Evolutionary conservation across 306 rosid species (phyloP), one percentile per base, ranked within the genome.

Genomic region (Glycyrrhiza uralensis): DNA sequence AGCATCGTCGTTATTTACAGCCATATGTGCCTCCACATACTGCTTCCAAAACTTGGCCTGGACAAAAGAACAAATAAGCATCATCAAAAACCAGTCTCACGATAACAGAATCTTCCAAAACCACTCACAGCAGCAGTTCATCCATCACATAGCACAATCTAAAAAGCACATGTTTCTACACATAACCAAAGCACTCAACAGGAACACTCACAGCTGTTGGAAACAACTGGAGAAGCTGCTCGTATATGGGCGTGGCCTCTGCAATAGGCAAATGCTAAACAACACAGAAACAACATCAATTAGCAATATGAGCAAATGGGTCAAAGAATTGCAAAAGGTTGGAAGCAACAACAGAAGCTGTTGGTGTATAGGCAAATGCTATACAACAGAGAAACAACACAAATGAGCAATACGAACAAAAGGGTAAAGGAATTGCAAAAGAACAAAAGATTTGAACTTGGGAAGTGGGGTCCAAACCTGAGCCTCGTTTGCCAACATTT

Each of bases 31-130:
- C 91, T 94, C 97, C 76, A 87, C 98, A 82, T 94, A 94, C 39
- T 94, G 98, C 85, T 85, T 94, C 98, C 98, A 94, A 85, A 83
- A 94, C 78, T 89, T 94, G 72, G 94, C 97, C 98, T 93, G 83
- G 12, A 69, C 30, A 67, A 39, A 85, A 71, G 64, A 46, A 13
- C 46, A 55, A 42, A 67, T 19, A 80, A 75, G 17, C 28, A 70
- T 24, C 54, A 72, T 18, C 17, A 36, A 46, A 66, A 56, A 62
- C 61, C 22, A 52, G 7, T 26, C 12, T 13, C 38, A 58, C 24
- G 17, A 36, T 7, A 59, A 1, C 15, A 59, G 50, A 46, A 33
- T 2, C 56, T 71, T 41, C 22, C 9, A 42, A 42, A 47, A 41
- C n/a, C 60, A 47, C 72, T 33, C 51, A 7, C 22, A 44, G n/a